Conservation (phyloP, 331 rosid genomes). For the Acacia concinna region DNA sequence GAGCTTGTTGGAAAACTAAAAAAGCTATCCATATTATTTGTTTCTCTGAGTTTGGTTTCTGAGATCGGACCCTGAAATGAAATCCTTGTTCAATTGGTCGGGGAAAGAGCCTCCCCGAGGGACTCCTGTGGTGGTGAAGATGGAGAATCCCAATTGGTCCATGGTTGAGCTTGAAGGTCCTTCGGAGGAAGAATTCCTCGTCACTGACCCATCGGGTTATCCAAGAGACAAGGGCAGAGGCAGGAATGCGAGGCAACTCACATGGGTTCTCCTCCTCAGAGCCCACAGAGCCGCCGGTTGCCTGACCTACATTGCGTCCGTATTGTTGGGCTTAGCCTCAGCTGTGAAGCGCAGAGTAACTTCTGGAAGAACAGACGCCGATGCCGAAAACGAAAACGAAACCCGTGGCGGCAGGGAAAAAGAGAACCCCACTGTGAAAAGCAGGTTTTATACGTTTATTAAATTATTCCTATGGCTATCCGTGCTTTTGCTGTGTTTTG, state of each 20-base stretch:
- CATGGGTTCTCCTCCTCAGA: constrained; percentile 51
- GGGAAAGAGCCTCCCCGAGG: constrained; percentile 65
- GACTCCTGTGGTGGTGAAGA: constrained; percentile 85
- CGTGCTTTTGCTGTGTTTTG: constrained; percentile 59
- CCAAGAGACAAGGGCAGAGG: constrained; percentile 44
- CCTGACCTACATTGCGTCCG: constrained; percentile 36
- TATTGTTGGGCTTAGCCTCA: constrained; percentile 26
- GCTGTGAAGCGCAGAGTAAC: constrained; percentile 50
- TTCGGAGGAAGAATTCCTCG: constrained; percentile 64
- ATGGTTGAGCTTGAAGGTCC: constrained; percentile 84
- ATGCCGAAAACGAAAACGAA: constrained; percentile 42
- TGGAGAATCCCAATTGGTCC: constrained; percentile 97
- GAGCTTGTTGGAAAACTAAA: not conserved
- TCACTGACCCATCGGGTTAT: constrained; percentile 41
- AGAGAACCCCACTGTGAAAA: constrained; percentile 58
- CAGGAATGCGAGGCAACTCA: constrained; percentile 42
- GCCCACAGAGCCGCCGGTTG: constrained; percentile 52
- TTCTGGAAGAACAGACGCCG: constrained; percentile 72
- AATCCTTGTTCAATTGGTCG: constrained; percentile 65
- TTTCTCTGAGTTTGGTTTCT: constrained; percentile 16
- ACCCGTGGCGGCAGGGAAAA: constrained; percentile 47
- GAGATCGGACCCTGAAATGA: constrained; percentile 51
- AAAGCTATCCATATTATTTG: not conserved
- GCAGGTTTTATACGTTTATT: constrained; percentile 55
- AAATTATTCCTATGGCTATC: constrained; percentile 64